Base-by-base conservation (phyloP, 169 alveolate species). In the Eimeria zaria region DNA sequence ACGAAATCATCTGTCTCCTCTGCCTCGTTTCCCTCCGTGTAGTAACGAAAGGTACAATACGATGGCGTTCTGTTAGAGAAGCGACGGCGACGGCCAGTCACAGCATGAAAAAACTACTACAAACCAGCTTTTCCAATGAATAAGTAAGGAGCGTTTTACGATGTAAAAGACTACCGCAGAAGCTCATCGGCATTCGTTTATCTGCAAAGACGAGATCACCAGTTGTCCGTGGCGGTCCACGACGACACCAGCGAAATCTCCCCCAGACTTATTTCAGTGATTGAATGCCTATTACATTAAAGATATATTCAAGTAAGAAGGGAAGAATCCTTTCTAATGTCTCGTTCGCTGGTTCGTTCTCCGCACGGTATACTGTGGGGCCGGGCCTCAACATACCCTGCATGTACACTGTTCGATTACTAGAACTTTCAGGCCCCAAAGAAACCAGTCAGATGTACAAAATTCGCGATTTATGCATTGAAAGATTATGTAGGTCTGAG, bases 301-400 rank as follows among this genome's bases (percentile, higher is more conserved):
- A 73, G 30, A 9, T 22, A 39, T 14, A 73, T 73, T 73, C 33
- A 73, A 39, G 39, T 20, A 73, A 36, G 27, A 39, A 39, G 18
- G 33, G 20, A 36, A 5, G 33, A 0, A 22, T 60, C 24, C 51
- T 18, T 53, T 51, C 67, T 78, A 78, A 30, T 5, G 62, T n/a
- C 44, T 46, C 88, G 30, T 78, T 51, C 46, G 64, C n/a, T 78
- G 30, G n/a, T 76, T 22, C 24, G 41, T 64, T 41, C 64, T 48
- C 64, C 67, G n/a, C 48, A n/a, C 14, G 39, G 22, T 27, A 30
- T 64, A 6, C 64, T 78, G 88, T 78, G 88, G 88, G 88, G 88
- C 64, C 88, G 64, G 88, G 48, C 88, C 24, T 20, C 9, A n/a
- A 41, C 67, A 46, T 3, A 51, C 64, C 88, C 46, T 78, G 88